Evolutionary conservation across 2,329 filamentous ascomycete species (phyloP).

Genomic region (Bipolaris sorokiniana): DNA sequence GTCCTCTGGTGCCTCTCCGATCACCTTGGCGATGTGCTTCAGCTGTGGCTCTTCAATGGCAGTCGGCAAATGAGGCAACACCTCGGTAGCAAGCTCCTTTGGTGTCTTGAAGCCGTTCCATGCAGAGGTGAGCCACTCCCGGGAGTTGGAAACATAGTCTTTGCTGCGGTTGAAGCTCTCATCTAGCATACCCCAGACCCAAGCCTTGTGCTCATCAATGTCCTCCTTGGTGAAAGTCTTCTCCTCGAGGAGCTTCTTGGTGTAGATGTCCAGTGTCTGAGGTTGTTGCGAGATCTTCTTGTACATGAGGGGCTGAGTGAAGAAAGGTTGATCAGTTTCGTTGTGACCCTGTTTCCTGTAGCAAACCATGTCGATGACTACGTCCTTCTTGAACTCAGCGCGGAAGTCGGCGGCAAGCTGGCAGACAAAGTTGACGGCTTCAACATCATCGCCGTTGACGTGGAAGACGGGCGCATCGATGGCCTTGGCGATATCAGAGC

Average conservation of each 20-base stretch:
- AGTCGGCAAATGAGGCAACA: slow-evolving; percentile 89
- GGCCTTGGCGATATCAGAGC: slow-evolving; percentile 98
- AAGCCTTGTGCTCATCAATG: slow-evolving; percentile 98
- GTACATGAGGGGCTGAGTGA: slow-evolving; percentile 99
- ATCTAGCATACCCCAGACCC: slow-evolving; percentile 99
- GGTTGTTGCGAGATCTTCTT: slow-evolving; percentile 90
- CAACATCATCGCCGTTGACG: slow-evolving; percentile 97
- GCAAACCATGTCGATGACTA: slow-evolving; percentile 97
- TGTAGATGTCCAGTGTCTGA: slow-evolving; percentile 86
- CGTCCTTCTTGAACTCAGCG: slow-evolving; percentile 97
- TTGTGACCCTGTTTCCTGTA: slow-evolving; percentile 99
- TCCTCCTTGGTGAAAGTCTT: slow-evolving; percentile 97
- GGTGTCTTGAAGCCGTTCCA: slow-evolving; percentile 99
- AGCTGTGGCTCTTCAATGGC: slow-evolving; percentile 75
- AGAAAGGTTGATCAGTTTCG: slow-evolving; percentile 98
- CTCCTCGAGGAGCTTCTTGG: slow-evolving; percentile 87
- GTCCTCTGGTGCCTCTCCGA: slow-evolving; percentile 78
- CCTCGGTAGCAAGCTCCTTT: slow-evolving; percentile 93
- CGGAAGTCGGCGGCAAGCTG: slow-evolving; percentile 97
- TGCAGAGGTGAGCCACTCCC: slow-evolving; percentile 97
- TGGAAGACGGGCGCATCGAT: slow-evolving; percentile 99
- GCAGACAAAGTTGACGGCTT: slow-evolving; percentile 98
- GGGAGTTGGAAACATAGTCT: slow-evolving; percentile 93
- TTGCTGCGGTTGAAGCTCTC: slow-evolving; percentile 97
- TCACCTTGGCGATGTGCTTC: slow-evolving; percentile 80